A percentile compares a stretch with the other conserved stretches of the same genome.
Conservation (phyloP, 768 basidiomycete species). For the Pleurotus sapidus region DNA sequence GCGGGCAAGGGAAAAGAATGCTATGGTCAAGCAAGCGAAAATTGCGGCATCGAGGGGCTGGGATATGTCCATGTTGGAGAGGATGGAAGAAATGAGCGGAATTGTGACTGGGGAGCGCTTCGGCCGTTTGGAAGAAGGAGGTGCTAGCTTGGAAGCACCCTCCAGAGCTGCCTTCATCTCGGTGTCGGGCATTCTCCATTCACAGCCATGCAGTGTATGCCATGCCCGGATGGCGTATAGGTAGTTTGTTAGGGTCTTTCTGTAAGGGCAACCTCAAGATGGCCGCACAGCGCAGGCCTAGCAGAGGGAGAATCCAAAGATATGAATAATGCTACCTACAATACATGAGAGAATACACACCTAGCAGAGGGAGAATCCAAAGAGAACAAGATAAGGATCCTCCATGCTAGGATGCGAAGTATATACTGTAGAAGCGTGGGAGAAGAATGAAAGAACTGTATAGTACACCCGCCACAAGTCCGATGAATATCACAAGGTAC, state of each 20-base stretch:
- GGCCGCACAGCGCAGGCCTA: no score
- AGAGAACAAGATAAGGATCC: no score
- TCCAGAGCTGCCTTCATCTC: slow-evolving; percentile 25
- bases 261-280: no score
- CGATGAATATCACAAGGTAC: no score
- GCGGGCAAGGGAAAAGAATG: slow-evolving; percentile 31
- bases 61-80: slow-evolving; percentile 18
- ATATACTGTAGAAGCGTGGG: no score
- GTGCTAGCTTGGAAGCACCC: slow-evolving; percentile 26
- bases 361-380: no score
- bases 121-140: slow-evolving; percentile 21
- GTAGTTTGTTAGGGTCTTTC: slow-evolving; percentile 34
- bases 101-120: slow-evolving; percentile 28
- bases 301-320: no score
- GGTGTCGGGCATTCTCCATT: slow-evolving; percentile 22
- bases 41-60: slow-evolving; percentile 30
- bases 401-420: no score
- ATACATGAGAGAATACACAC: no score
- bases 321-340: no score
- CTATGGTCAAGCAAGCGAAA: slow-evolving; percentile 33
- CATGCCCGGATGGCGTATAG: slow-evolving; percentile 37
- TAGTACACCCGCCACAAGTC: no score
- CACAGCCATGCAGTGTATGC: slow-evolving; percentile 39
- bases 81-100: slow-evolving; percentile 17
- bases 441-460: no score